Percentiles rank a stretch among this genome's conserved stretches.
Evolutionary conservation across 2,329 filamentous ascomycete genomes (phyloP).

Genomic region (Tricladium varicosporioides): DNA sequence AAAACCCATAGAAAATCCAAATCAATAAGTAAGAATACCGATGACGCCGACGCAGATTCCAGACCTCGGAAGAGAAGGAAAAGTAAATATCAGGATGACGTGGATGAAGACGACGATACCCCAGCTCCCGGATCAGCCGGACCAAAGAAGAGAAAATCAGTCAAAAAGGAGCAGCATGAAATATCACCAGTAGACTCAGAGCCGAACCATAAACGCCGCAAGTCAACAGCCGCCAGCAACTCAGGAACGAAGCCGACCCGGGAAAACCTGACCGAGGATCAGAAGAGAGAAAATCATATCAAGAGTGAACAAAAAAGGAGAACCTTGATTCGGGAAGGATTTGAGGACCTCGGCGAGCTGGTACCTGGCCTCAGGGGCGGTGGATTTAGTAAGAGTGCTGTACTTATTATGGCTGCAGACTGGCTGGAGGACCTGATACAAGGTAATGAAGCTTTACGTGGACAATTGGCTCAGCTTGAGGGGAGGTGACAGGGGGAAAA

Average conservation of each 20-base stretch:
- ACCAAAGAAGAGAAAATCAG: conserved; percentile 34
- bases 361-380: conserved; percentile 73
- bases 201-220: conserved; percentile 44
- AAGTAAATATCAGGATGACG: conserved; percentile 49
- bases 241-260: conserved; percentile 46
- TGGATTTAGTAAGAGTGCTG: conserved; percentile 79
- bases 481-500: conserved; percentile 11
- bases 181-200: conserved; percentile 23
- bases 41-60: conserved; percentile 38
- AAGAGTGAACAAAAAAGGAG: conserved; percentile 83
- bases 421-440: conserved; percentile 72
- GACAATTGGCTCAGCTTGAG: conserved; percentile 50
- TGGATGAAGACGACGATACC: conserved; percentile 40
- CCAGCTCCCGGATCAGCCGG: conserved; percentile 35
- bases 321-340: conserved; percentile 76
- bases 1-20: conserved; percentile 13
- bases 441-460: conserved; percentile 62
- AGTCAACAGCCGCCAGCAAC: conserved; percentile 40
- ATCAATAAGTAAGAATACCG: conserved; percentile 18
- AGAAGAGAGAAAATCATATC: conserved; percentile 85
- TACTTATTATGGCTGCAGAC: conserved; percentile 71
- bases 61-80: conserved; percentile 54
- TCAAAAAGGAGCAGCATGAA: conserved; percentile 28
- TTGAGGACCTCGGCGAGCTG: conserved; percentile 73
- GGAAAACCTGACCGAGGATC: conserved; percentile 69